Base-by-base conservation (phyloP, 768 basidiomycete species). In the Agrocybe pediades region DNA sequence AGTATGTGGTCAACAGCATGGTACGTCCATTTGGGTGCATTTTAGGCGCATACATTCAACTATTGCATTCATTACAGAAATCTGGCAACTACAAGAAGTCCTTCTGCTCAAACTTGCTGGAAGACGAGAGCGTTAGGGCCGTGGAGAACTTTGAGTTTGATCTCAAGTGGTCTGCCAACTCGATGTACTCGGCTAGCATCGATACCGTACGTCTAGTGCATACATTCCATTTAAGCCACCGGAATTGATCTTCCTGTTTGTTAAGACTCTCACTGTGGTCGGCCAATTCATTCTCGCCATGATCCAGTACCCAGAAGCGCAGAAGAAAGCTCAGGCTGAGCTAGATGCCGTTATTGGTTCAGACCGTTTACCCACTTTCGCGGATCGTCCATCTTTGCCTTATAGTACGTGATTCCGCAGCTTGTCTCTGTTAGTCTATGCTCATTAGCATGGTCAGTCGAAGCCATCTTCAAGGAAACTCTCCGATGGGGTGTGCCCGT, bases 91-190 rank as follows among this genome's bases (percentile, higher is more conserved):
- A 71, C 47, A 69, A 67, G 36, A 69, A 70, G 6, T 76, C 73
- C 9, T 78, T 78, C 63, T 76, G 74, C 50, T 78, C 79, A 1
- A 84, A 79, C 8, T 70, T 89, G 17, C 72, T 90, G 13, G 83
- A 85, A 42, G 78, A 81, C 36, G 66, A 74, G 29, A 64, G 66
- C 43, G 56, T 63, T 53, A 27, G 73, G 44, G 53, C 67, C 33
- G 68, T 66, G 26, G 66, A 74, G 6, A 63, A 77, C 53, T 80
- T 78, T 41, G 85, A 88, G 60, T 84, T 83, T 56, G 88, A 91
- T 59, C 72, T 90, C 42, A 85, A 87, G 54, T 88, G 88, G 87
- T 83, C 86, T 1, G 89, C 90, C n/a, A 90, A 90, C 65, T 90
- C 88, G 25, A 89, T 91, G 86, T 90, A 87, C 64, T 72, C 77